Conservation (phyloP, 139 green algal species). For the Chlamydomonas asymmetrica region DNA sequence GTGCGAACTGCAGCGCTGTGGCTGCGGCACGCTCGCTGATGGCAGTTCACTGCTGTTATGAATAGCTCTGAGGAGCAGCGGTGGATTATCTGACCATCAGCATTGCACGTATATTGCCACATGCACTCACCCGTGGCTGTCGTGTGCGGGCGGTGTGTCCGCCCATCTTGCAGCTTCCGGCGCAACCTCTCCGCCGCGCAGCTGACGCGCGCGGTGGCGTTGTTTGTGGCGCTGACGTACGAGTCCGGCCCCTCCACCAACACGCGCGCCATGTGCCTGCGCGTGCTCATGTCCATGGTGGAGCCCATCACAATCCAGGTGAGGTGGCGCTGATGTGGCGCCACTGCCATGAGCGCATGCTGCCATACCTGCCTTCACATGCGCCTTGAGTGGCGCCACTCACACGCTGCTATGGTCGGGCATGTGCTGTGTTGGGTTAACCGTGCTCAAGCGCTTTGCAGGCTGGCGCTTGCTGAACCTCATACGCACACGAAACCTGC, state of each 20-base stretch:
- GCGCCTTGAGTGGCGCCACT: no score
- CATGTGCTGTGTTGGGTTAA: no score
- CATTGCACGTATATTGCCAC: no score
- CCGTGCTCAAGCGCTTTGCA: no score
- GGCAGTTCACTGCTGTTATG: no score
- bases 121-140: not conserved
- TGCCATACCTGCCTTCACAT: conserved; percentile 2
- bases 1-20: no score
- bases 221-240: conserved; percentile 12
- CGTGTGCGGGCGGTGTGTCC: not conserved
- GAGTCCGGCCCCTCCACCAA: conserved; percentile 4
- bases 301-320: conserved; percentile 29
- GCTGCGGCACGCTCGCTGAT: no score
- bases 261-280: conserved; percentile 24
- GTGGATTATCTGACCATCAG: no score
- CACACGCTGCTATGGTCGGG: no score
- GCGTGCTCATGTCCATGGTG: conserved; percentile 16
- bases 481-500: conserved; percentile 1
- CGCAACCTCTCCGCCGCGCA: conserved; percentile 12
- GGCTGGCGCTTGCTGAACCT: no score
- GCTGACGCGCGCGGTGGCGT: conserved; percentile 12
- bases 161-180: not conserved
- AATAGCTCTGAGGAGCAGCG: no score
- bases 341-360: conserved; percentile 8
- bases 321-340: conserved; percentile 3